Base-by-base conservation (phyloP, 257 asterid species). In the Solanum clarkiae region DNA sequence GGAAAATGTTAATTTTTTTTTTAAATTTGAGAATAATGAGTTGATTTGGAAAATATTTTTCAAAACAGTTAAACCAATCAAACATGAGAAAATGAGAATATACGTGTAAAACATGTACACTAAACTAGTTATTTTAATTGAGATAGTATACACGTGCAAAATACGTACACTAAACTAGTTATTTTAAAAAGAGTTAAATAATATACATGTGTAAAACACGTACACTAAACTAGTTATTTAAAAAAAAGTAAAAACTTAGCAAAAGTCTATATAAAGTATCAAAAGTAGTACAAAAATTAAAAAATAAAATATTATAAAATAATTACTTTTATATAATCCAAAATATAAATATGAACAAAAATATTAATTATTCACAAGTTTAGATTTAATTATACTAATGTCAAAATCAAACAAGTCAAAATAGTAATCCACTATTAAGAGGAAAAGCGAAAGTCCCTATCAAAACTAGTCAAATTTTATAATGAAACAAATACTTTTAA, bases 391-490 rank as follows among this genome's bases (percentile, higher is more conserved):
- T 7, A 77, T 26, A 51, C 16, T 12, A 77, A 72, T 26, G 13
- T 51, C 12, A 3, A 18, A 26, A 15, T 77, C 47, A 77, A 77
- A 51, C 26, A 26, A 77, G 82, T 51, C 24, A 77, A 77, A 24
- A 51, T 5, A 15, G 14, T 77, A 77, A 47, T 77, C 82, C 20
- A n/a, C n/a, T 77, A 26, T 56, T 40, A 5, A 26, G 40, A 62
- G 40, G 53, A 81, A 79, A 40, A 81, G 20, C 51, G 42, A 32
- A 65, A 44, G 88, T 87, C 87, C n/a, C 55, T 29, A 75, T 87
- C 88, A 72, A 8, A 79, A 69, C 55, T 3, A 62, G 72, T 86
- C 88, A 81, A 77, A 87, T 65, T 84, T 49, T 47, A 85, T 63
- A 87, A 85, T 74, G 71, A 77, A 80, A 16, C 51, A 36, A 65